Evolutionary conservation across 352 stramenopile species (phyloP).

Genomic region (Phytophthora multivora): DNA sequence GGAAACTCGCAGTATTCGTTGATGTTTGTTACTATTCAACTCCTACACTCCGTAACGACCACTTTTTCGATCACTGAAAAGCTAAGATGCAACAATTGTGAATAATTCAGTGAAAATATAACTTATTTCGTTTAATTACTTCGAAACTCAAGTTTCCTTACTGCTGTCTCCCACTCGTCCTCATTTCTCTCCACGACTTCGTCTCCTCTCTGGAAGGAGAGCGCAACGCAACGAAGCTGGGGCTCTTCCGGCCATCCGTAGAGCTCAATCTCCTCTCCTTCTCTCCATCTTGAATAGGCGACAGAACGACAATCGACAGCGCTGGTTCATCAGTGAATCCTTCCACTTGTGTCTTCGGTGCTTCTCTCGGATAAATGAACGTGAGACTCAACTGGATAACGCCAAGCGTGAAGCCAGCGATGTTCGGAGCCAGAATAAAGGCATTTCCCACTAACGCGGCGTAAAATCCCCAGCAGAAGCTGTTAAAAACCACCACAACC

Average conservation of each 20-base stretch:
- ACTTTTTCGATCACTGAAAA: too few species aligned
- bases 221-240: conserved; percentile 20
- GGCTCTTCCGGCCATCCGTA: conserved; percentile 7
- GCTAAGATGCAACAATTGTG: too few species aligned
- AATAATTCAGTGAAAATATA: not conserved
- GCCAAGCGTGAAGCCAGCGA: conserved; percentile 29
- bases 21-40: conserved; percentile 7
- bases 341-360: conserved; percentile 25
- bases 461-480: conserved; percentile 53
- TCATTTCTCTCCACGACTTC: conserved; percentile 11
- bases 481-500: conserved; percentile 47
- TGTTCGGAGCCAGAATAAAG: conserved; percentile 45
- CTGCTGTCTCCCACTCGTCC: conserved; percentile 1
- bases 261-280: conserved; percentile 8
- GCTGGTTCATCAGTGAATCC: conserved; percentile 4
- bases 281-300: conserved; percentile 24
- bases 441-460: conserved; percentile 33
- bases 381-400: conserved; percentile 45
- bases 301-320: conserved; percentile 18
- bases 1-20: conserved; percentile 3
- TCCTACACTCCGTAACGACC: not conserved
- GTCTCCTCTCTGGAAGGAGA: conserved; percentile 20
- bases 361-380: conserved; percentile 41
- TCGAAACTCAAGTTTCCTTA: conserved; percentile 3
- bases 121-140: conserved; percentile 4